Conservation (phyloP, 2,329 filamentous ascomycete species). For the Verticillium albo-atrum region DNA sequence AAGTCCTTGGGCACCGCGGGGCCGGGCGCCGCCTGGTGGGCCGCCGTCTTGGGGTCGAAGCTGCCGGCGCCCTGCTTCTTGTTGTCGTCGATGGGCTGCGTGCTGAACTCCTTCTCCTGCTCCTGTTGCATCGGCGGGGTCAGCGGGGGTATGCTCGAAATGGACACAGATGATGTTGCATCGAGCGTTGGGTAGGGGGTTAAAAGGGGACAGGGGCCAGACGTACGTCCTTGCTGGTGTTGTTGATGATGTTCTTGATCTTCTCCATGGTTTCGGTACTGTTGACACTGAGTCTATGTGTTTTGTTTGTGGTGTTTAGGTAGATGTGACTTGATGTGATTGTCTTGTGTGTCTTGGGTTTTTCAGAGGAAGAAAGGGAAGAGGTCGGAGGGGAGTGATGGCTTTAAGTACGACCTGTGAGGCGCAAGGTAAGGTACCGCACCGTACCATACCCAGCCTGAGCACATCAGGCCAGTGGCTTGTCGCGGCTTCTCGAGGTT, state of each 20-base stretch:
- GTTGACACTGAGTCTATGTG: neutral
- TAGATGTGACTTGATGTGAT: neutral
- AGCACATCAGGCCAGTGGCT: neutral
- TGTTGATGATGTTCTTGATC: conserved; percentile 14
- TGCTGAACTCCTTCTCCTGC: conserved; percentile 39
- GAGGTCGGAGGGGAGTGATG: neutral
- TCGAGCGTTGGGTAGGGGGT: neutral
- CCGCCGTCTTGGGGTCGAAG: conserved; percentile 42
- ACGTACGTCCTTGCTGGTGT: conserved; percentile 12
- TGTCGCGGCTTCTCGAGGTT: neutral
- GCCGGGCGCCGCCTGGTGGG: conserved; percentile 52
- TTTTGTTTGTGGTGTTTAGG: neutral
- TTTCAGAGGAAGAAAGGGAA: neutral
- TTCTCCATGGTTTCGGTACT: conserved; percentile 6
- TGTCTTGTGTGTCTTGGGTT: neutral
- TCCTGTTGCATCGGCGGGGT: conserved; percentile 6
- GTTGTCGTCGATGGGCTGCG: conserved; percentile 39
- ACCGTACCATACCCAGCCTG: neutral
- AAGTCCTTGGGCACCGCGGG: conserved; percentile 52
- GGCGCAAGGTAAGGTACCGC: neutral
- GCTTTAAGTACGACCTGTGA: neutral
- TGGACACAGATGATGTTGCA: neutral
- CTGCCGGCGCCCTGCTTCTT: conserved; percentile 19
- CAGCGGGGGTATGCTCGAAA: neutral
- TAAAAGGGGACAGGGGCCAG: neutral